Percentiles rank a stretch among this genome's conserved stretches.
These are phyloP conservation scores for Aspergillus candidus DNA, from an alignment of 2,329 filamentous ascomycete species.

Conservation along the genomic window DNA sequence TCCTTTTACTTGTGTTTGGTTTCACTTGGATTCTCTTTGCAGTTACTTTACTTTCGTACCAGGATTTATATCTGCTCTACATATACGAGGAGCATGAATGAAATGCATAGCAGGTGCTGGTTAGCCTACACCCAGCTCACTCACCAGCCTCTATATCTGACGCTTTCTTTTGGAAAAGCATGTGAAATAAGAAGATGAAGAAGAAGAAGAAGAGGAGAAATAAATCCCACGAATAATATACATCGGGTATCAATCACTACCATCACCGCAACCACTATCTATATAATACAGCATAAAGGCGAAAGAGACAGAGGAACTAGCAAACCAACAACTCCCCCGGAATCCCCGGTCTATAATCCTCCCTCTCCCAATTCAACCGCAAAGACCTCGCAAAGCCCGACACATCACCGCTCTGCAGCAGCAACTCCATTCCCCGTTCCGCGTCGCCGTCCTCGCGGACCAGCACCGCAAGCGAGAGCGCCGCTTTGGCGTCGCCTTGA, in stretches of 20 bases:
- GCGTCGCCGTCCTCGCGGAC: slow-evolving; percentile 20
- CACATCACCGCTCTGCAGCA: slow-evolving; percentile 10
- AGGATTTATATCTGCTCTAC: no score
- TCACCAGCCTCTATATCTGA: no score
- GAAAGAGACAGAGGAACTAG: slow-evolving; percentile 6
- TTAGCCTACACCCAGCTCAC: no score
- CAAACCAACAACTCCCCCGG: slow-evolving; percentile 17
- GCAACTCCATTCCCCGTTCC: slow-evolving; percentile 10
- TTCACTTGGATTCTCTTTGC: background rate
- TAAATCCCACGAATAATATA: no score
- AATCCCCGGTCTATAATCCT: slow-evolving; percentile 11
- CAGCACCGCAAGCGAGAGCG: slow-evolving; percentile 25
- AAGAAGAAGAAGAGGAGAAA: no score
- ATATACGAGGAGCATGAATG: no score
- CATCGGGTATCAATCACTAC: background rate
- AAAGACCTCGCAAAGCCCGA: slow-evolving; percentile 9
- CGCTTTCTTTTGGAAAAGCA: no score
- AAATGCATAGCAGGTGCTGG: no score
- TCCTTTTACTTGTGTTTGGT: background rate
- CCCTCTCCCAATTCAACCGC: slow-evolving; percentile 19
- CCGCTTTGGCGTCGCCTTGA: slow-evolving; percentile 16
- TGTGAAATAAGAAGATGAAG: no score
- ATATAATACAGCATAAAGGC: background rate
- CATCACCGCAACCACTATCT: background rate
- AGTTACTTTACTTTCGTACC: no score